Evolutionary conservation across 1,284 basidiomycete species (phyloP).

Genomic region (Acaromyces ingoldii): DNA sequence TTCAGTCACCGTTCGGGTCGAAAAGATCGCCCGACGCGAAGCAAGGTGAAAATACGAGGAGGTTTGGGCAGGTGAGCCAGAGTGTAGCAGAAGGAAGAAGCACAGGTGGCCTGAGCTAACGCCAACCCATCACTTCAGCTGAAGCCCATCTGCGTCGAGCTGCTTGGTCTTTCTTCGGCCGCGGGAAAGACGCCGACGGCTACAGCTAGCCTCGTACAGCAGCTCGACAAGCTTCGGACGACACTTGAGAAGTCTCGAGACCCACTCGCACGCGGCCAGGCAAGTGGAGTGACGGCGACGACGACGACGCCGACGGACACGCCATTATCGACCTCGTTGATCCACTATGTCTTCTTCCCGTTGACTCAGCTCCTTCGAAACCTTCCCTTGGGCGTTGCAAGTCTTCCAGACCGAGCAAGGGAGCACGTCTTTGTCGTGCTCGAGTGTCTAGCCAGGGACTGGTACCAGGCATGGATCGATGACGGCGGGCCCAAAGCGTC

Average conservation of each 20-base stretch:
- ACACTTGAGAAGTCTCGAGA: not conserved
- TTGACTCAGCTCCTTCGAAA: constrained; percentile 35
- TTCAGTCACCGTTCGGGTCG: too few relatives aligned
- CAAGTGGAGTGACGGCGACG: too few relatives aligned
- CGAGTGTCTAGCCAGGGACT: constrained; percentile 25
- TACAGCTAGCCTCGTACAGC: not conserved
- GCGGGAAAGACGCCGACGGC: not conserved
- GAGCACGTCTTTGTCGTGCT: constrained; percentile 22
- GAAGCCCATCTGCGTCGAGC: constrained; percentile 35
- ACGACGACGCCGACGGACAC: not conserved
- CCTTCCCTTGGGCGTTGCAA: constrained; percentile 16
- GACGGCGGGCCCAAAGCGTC: not conserved
- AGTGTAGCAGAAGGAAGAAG: too few relatives aligned
- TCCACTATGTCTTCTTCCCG: constrained; percentile 47
- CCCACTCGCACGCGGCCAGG: too few relatives aligned
- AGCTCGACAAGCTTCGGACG: not conserved
- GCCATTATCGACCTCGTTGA: constrained; percentile 22
- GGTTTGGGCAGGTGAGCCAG: too few relatives aligned
- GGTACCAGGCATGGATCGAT: constrained; percentile 34
- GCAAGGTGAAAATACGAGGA: too few relatives aligned
- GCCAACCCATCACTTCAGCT: constrained; percentile 9
- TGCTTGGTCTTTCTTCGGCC: constrained; percentile 15
- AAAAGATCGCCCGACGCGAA: too few relatives aligned
- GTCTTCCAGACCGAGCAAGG: constrained; percentile 24
- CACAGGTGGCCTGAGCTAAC: too few relatives aligned